Base-by-base conservation (phyloP, 2,329 filamentous ascomycete genomes). In the Pseudocercospora fuligena region DNA sequence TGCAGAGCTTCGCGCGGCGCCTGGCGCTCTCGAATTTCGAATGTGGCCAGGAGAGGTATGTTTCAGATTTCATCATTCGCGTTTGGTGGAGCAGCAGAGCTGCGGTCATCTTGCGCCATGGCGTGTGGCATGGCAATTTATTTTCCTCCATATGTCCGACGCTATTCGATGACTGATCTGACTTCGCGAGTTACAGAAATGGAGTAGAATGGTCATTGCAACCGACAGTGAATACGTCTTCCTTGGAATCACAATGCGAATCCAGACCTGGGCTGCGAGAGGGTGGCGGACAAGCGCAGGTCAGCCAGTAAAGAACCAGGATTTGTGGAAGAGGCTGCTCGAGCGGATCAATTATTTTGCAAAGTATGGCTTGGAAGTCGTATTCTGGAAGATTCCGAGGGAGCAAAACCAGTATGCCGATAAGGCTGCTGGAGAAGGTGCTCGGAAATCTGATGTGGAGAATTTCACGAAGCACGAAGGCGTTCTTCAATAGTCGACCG, bases 1-100 rank as follows among this genome's bases (percentile, higher is more conserved):
- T 27, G 60, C 60, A 16, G 60, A 63, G 60, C 60, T 63, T 29
- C 60, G 60, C n/a, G 60, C 60, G 16, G 51, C 60, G 14, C n/a
- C 46, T 5, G 60, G 60, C 16, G 49, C 60, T 25, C 25, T 57
- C 2, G 47, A 56, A 40, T 63, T n/a, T 63, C 60, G 60, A 14
- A 46, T 14, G 47, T 63, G 60, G 60, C 21, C 54, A 36, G 60
- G 60, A 7, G 60, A 63, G 36, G 60, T 36, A 36, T 12, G 33
- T 36, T 5, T 36, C 36, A 40, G 14, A n/a, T 14, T 14, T 40
- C 14, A n/a, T n/a, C 11, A 40, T n/a, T 9, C 16, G 36, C 36
- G 5, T 9, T 40, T 14, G 8, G 14, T 14, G 1, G 36, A 40
- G 36, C 6, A 40, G 14, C 36, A 40, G 12, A 40, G 36, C 36